Evolutionary conservation across 306 rosid species (phyloP), one percentile per base, ranked within the genome.

Genomic region (Pyrus pyrifolia): DNA sequence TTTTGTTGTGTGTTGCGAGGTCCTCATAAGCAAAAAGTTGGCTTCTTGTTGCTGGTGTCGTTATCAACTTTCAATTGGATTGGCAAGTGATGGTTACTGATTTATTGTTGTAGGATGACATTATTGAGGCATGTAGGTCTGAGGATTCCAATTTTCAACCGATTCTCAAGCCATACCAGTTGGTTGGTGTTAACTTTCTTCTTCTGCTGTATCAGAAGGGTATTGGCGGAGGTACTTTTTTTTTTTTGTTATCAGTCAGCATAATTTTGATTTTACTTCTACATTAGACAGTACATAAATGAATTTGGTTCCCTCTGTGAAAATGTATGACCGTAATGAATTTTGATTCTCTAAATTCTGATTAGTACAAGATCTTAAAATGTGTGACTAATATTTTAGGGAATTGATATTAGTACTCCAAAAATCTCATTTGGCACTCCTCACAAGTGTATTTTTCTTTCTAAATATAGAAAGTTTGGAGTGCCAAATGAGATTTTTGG

Each of bases 121-220:
- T 95, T 72, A 86, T 88, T 72, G 93, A 76, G 70, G 98, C 95
- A n/a, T 95, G 98, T 46, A 85, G 79, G 76, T 82, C 91, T 1
- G 90, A 89, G 73, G 91, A 90, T 81, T 92, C 96, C 27, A 91
- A 90, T 87, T 90, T 95, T 82, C 91, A 87, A 82, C 98, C 97
- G 70, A 78, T 90, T 72, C 96, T 95, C 49, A 95, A 95, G 88
- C 93, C 91, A 27, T 95, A 95, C 73, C 97, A 95, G 77, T 83
- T 95, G 78, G 98, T 95, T 82, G 97, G 98, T 66, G 97, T 95
- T 72, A 95, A 95, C 78, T 92, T 95, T 85, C 88, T 95, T 86
- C 96, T 95, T 66, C 85, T 95, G 75, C 75, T 95, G 84, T 85
- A 92, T 88, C 86, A 86, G 62, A 95, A 92, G 90, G 82, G 92